These are phyloP conservation scores for Suillus discolor DNA, from an alignment of 768 basidiomycete species.

Conservation along the genomic window DNA sequence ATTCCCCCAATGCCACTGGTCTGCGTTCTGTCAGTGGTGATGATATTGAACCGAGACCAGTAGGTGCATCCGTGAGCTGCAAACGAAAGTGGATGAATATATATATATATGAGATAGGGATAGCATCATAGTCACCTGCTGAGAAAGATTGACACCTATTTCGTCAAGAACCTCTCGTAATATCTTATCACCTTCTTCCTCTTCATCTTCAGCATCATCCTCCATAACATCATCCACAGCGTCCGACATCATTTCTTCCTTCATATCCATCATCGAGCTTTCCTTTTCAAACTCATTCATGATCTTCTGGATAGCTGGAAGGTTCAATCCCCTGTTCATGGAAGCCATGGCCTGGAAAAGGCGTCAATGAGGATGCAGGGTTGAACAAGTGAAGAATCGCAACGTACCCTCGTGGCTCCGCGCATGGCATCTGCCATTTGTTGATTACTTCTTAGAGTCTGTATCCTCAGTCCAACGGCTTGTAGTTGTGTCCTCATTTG, in stretches of 20 bases:
- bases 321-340: slow-evolving; percentile 96
- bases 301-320: slow-evolving; percentile 92
- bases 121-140: slow-evolving; percentile 56
- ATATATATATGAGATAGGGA: slow-evolving; percentile 3
- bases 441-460: slow-evolving; percentile 94
- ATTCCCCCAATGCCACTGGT: slow-evolving; percentile 85
- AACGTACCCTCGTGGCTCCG: slow-evolving; percentile 89
- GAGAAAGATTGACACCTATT: slow-evolving; percentile 90
- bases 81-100: slow-evolving; percentile 16
- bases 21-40: slow-evolving; percentile 67
- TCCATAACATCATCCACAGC: slow-evolving; percentile 98
- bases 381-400: slow-evolving; percentile 5
- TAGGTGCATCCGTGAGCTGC: slow-evolving; percentile 85
- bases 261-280: slow-evolving; percentile 99
- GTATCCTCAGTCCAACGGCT: slow-evolving; percentile 93
- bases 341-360: slow-evolving; percentile 86
- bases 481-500: slow-evolving; percentile 99
- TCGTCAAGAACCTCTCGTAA: slow-evolving; percentile 95
- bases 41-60: slow-evolving; percentile 62
- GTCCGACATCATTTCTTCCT: slow-evolving; percentile 99
- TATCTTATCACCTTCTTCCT: slow-evolving; percentile 94
- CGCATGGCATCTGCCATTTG: slow-evolving; percentile 99
- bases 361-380: slow-evolving; percentile 10
- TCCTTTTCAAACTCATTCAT: slow-evolving; percentile 99
- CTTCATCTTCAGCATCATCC: slow-evolving; percentile 89